These are phyloP conservation scores for Fermentozyma sake DNA, from an alignment of 1,139 yeast genomes.

Conservation along the genomic window DNA sequence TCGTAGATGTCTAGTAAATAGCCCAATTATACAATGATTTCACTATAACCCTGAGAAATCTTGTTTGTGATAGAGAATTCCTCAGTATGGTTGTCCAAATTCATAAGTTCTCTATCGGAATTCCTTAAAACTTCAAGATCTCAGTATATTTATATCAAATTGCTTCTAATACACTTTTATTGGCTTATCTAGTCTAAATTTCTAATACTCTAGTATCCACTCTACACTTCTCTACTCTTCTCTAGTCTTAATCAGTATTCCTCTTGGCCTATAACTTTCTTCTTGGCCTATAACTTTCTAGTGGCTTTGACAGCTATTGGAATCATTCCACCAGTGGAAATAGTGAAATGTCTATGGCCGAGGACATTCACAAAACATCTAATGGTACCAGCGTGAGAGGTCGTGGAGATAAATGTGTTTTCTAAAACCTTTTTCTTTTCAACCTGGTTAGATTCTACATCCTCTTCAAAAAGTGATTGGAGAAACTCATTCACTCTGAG, in stretches of 20 bases:
- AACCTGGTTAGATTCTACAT: slow-evolving; percentile 13
- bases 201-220: too few relatives aligned
- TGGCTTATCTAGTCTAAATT: slow-evolving; percentile 1
- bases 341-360: slow-evolving; percentile 21
- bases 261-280: not conserved
- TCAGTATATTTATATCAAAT: too few relatives aligned
- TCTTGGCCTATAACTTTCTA: too few relatives aligned
- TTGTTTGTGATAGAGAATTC: too few relatives aligned
- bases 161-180: not conserved
- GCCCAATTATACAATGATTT: too few relatives aligned
- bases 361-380: slow-evolving; percentile 18
- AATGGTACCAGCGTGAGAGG: slow-evolving; percentile 25
- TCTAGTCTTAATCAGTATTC: too few relatives aligned
- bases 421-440: slow-evolving; percentile 10
- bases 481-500: slow-evolving; percentile 17
- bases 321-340: slow-evolving; percentile 31
- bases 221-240: too few relatives aligned
- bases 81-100: too few relatives aligned
- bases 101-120: too few relatives aligned
- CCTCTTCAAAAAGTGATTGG: slow-evolving; percentile 18
- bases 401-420: slow-evolving; percentile 18
- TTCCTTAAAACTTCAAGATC: too few relatives aligned
- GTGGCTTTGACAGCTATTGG: slow-evolving; percentile 23
- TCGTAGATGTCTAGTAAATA: too few relatives aligned
- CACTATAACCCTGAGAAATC: too few relatives aligned